Base-by-base conservation (phyloP, 1,284 basidiomycete genomes). In the Phellopilus nigrolimitatus region DNA sequence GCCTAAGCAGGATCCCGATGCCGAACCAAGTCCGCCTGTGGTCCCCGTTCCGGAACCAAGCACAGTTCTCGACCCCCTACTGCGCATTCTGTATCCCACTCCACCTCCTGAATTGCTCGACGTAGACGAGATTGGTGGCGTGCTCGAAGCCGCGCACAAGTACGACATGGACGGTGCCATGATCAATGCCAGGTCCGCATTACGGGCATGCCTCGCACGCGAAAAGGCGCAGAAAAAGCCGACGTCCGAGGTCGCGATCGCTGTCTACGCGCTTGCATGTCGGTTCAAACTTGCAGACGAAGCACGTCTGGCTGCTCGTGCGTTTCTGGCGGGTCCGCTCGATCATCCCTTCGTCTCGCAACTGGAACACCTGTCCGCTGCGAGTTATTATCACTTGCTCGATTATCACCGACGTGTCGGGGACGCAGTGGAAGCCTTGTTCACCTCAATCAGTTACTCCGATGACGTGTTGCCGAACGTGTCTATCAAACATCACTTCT, bases 61-160 rank as follows among this genome's bases (percentile, higher is more conserved):
- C 38, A 8, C 12, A 10, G 9, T 39, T 13, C 38, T 24, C 22
- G 17, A 39, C 38, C 22, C 38, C 38, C 31, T 33, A 12, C 31
- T 33, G 31, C 31, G 31, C 10, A 33, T 33, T n/a, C 31, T 33
- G 3, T 33, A 39, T 17, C 38, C 22, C 7, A 39, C 17, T 39
- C 38, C 38, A 10, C 17, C 38, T 39, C 38, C 22, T 10, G 4
- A 9, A 13, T 24, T 39, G 8, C 10, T 9, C 22, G 38, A 39
- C 17, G 12, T 24, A 12, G 15, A 39, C 3, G 17, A 9, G 17
- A 39, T 39, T 10, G 56, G 46, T n/a, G 60, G 61, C 8, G 49
- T 64, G 1, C 49, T 69, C n/a, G 61, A 61, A 39, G 68, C 64
- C 1, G 68, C 67, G 2, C 47, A 60, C 19, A 73, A 73, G 48